These are phyloP conservation scores for Rhodomyrtus tomentosa DNA, from an alignment of 345 rosid genomes.

Conservation along the genomic window DNA sequence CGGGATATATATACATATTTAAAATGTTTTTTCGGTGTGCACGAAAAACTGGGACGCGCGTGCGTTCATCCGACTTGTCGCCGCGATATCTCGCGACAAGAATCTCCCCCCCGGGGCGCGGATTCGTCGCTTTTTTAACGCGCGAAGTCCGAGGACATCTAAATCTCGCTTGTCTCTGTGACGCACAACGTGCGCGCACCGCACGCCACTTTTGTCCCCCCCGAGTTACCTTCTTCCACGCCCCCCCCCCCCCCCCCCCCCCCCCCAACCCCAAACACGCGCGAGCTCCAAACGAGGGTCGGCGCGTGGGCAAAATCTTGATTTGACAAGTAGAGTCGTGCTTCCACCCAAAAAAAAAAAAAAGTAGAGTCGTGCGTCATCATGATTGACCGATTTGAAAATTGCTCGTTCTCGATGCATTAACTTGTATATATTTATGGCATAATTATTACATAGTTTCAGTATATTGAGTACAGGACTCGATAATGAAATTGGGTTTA, in stretches of 20 bases:
- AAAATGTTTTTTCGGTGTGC: too few species aligned
- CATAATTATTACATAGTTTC: too few species aligned
- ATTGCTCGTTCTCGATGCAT: neutral
- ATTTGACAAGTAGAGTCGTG: neutral
- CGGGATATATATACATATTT: too few species aligned
- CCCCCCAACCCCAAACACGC: too few species aligned
- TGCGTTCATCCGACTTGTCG: neutral
- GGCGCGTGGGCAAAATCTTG: neutral
- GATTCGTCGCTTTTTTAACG: neutral
- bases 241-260: too few species aligned
- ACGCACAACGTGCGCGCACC: constrained; percentile 1
- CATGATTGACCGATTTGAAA: neutral
- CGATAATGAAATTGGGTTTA: too few species aligned
- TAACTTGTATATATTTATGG: too few species aligned
- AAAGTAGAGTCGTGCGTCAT: neutral
- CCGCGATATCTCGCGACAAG: neutral
- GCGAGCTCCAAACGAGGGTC: too few species aligned
- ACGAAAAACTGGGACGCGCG: neutral
- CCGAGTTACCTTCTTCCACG: neutral
- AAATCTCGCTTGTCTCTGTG: neutral
- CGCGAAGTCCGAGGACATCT: neutral
- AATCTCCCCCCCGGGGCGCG: neutral
- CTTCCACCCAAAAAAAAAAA: too few species aligned
- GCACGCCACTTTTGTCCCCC: neutral
- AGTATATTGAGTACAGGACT: too few species aligned